These are phyloP conservation scores for Metschnikowia sp. DNA, from an alignment of 805 yeast genomes.

Conservation along the genomic window DNA sequence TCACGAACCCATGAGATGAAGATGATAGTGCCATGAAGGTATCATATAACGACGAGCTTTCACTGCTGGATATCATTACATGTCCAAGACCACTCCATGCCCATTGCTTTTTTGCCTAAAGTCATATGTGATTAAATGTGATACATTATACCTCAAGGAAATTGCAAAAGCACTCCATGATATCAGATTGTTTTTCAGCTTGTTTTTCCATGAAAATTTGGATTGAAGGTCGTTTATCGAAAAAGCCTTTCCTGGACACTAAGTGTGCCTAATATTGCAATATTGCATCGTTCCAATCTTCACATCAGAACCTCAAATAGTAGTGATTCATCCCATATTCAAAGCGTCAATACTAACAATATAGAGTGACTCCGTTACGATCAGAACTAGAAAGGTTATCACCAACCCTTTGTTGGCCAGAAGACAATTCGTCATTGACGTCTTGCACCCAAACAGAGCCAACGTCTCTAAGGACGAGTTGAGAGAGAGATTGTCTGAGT, in stretches of 20 bases:
- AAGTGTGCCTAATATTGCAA: no score
- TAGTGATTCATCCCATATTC: not conserved
- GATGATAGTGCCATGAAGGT: not conserved
- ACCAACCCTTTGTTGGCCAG: constrained; percentile 98
- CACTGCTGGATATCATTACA: no score
- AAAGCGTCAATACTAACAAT: constrained; percentile 19
- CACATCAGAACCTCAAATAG: no score
- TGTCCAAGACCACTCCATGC: no score
- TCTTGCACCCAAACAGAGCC: constrained; percentile 98
- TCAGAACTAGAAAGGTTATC: constrained; percentile 99
- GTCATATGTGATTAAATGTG: no score
- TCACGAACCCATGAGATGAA: not conserved
- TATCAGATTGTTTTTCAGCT: no score
- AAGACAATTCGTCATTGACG: constrained; percentile 99
- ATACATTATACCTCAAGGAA: no score
- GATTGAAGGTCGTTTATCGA: not conserved
- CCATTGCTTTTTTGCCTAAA: no score
- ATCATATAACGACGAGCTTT: no score
- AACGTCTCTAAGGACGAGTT: constrained; percentile 99
- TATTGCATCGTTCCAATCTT: no score
- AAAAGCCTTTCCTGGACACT: not conserved
- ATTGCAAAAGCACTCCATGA: no score
- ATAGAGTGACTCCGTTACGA: constrained; percentile 98
- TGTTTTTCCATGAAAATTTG: no score
- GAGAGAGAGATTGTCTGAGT: constrained; percentile 86